These are phyloP conservation scores for Isatis tinctoria DNA, from an alignment of 345 rosid genomes.

Conservation along the genomic window DNA sequence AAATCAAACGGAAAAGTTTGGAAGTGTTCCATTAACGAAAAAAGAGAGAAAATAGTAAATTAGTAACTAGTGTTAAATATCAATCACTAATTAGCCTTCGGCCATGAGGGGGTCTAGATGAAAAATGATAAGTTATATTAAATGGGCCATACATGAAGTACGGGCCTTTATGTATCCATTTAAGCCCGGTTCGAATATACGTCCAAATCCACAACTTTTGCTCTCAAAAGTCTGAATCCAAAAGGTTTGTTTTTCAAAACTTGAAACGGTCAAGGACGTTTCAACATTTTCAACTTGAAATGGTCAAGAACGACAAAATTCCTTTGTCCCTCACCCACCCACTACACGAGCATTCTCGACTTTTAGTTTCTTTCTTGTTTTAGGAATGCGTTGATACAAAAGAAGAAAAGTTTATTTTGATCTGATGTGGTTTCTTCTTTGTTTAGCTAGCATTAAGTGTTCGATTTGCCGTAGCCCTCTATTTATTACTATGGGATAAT, in stretches of 20 bases:
- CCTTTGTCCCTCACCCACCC: background rate
- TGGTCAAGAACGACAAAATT: background rate
- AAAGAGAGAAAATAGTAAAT: background rate
- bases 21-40: background rate
- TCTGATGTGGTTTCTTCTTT: background rate
- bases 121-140: background rate
- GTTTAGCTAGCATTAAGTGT: background rate
- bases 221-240: background rate
- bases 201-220: background rate
- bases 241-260: background rate
- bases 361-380: background rate
- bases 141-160: background rate
- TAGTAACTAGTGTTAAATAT: background rate
- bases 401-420: background rate
- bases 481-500: background rate
- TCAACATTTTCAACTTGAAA: too few relatives aligned
- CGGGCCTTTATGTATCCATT: background rate
- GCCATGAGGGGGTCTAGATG: background rate
- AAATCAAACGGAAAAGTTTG: background rate
- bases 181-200: background rate
- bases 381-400: background rate
- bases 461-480: background rate
- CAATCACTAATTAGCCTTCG: background rate
- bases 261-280: too few relatives aligned
- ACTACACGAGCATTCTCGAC: background rate